Evolutionary conservation across 768 basidiomycete genomes (phyloP), one percentile per base, ranked within the genome.

Genomic region (Punctularia strigosozonata): DNA sequence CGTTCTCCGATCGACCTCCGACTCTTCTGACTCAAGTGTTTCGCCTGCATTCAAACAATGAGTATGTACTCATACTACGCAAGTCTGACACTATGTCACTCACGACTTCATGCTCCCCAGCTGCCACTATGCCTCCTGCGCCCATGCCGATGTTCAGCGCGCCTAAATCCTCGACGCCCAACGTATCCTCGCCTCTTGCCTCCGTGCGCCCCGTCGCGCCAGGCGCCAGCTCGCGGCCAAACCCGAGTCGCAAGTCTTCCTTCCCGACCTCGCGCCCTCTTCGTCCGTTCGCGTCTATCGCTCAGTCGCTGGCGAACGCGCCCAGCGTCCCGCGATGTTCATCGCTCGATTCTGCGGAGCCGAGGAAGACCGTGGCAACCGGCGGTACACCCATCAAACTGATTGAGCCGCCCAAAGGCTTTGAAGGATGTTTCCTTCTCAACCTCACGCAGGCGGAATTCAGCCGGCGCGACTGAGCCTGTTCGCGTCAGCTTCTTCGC

Each of bases 391-490:
- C 77, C 5, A 65, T 77, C 14, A 89, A 89, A 52, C 65, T 88
- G 52, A 87, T 90, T 42, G 71, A 85, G 54, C 80, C 83, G 7
- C 83, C 87, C 20, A 68, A 75, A 51, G 76, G 81, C 54, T 75
- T 74, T 58, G 70, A 73, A 55, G 65, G 66, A 35, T 74, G 72
- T 26, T 89, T 87, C 49, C 65, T 80, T 44, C 74, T 90, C 38
- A 71, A 88, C 58, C 68, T 90, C 41, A 87, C 86, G 0, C 86
- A 86, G 55, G 84, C 75, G 6, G 86, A 90, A 56, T 69, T 90
- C 55, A 72, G 82, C 57, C 66, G 83, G 50, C 78, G 77, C 58
- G 70, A 72, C 46, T 72, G 53, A 64, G 31, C 24, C 8, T 10
- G 33, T 4, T 34, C 4, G 19, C 32, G 12, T 3, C 4, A 21